Evolutionary conservation across 805 yeast genomes (phyloP).

Genomic region (Clavispora santaluciae): DNA sequence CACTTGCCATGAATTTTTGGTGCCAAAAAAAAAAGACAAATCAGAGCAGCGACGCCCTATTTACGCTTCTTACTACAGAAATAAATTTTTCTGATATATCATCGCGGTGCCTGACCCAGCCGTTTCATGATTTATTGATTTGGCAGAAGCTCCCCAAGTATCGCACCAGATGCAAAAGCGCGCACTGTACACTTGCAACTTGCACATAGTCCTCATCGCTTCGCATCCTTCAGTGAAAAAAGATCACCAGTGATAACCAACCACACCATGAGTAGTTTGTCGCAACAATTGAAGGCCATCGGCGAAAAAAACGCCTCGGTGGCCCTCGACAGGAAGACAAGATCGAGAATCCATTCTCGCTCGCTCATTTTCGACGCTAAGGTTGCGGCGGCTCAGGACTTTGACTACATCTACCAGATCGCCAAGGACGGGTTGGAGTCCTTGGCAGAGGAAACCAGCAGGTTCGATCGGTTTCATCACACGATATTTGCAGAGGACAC

Average conservation of each 20-base stretch:
- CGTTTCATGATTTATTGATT: no score
- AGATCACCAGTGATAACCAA: neutral
- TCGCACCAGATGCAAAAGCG: no score
- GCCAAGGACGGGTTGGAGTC: constrained; percentile 75
- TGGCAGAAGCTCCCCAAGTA: no score
- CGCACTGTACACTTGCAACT: no score
- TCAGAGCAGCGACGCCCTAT: no score
- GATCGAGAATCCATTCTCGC: constrained; percentile 83
- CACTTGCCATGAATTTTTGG: no score
- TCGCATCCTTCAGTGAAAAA: neutral
- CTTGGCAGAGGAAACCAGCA: constrained; percentile 60
- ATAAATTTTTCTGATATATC: no score
- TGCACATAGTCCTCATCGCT: neutral
- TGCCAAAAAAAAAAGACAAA: no score
- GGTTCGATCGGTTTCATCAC: constrained; percentile 63
- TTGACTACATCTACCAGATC: constrained; percentile 67
- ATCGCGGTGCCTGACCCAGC: no score
- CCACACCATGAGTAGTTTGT: constrained; percentile 51
- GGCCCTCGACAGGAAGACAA: constrained; percentile 77
- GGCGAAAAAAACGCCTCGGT: constrained; percentile 61
- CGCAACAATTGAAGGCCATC: constrained; percentile 75
- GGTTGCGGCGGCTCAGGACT: constrained; percentile 93
- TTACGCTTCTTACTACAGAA: no score
- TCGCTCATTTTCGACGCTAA: constrained; percentile 83
- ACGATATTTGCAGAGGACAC: constrained; percentile 84